Evolutionary conservation across 1,284 basidiomycete genomes (phyloP), one percentile per base, ranked within the genome.

Genomic region (Trametes polyzona): DNA sequence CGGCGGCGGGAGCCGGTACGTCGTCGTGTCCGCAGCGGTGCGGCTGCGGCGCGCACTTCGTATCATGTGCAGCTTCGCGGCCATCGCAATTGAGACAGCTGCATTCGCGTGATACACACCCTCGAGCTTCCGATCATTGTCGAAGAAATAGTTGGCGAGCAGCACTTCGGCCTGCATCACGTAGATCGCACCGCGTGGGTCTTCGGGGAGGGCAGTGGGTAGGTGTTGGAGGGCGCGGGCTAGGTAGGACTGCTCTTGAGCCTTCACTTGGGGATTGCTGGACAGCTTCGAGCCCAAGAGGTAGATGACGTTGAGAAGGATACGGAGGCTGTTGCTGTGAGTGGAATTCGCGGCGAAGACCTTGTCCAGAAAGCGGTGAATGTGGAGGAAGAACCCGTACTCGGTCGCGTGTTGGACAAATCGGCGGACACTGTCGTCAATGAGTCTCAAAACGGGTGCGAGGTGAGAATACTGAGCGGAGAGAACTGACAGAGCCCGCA

Each of bases 151-250:
- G 48, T 73, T 71, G 0, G 78, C 72, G 19, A 83, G 69, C 8
- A 83, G 71, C 3, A 79, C 69, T 51, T 81, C 78, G 0, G 79
- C 77, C 60, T 81, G 79, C 33, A 81, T 73, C 12, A 70, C 70
- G 47, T 80, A 75, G 14, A 79, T 62, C 5, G 76, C 70, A 39
- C 68, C 68, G 33, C 71, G 65, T 3, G 78, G 73, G 55, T 77
- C 71, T 11, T 72, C 65, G 14, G 66, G 55, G 40, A 54, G 72
- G 40, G 67, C 73, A 52, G 61, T 70, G 10, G 74, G 67, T 46
- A 69, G 71, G 27, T 64, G 52, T 26, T 75, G 64, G 43, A 75
- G 56, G 4, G 66, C 65, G 26, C 70, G 64, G 35, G 67, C 59
- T 51, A 75, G 69, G 47, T 71, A 71, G 12, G 56, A 57, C 21